Conservation (phyloP, 2,329 filamentous ascomycete genomes). For the Oidium heveae region DNA sequence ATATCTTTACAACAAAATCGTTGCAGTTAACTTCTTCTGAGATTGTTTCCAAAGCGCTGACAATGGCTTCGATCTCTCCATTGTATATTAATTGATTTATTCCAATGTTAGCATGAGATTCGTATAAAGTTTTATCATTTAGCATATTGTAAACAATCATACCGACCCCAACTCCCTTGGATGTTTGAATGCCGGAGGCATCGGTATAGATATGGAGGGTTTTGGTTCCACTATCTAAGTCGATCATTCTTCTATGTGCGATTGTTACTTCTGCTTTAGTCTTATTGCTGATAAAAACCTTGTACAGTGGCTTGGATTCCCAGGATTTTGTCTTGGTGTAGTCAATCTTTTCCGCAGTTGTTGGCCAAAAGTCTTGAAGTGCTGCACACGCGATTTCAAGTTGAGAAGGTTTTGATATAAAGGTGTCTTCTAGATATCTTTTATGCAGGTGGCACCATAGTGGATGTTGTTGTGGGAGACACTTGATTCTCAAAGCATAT, state of each 20-base stretch:
- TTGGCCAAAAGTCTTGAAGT: not conserved
- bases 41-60: no score
- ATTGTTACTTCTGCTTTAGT: not conserved
- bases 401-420: not conserved
- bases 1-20: no score
- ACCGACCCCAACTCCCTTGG: no score
- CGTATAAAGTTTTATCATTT: no score
- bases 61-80: no score
- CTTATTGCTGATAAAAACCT: not conserved
- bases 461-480: not conserved
- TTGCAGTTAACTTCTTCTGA: no score
- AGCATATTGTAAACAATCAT: no score
- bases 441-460: not conserved
- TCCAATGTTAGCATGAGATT: no score
- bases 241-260: not conserved
- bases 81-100: no score
- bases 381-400: not conserved
- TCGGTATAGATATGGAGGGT: no score
- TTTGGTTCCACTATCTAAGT: not conserved
- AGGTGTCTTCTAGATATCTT: not conserved
- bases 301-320: not conserved
- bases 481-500: not conserved
- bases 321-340: not conserved
- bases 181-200: no score
- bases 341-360: not conserved